A percentile compares a stretch with the other conserved stretches of the same genome.
phyloP scores from a whole-genome alignment of 176 grass and related monocot species.

The Paspalum vaginatum region DNA sequence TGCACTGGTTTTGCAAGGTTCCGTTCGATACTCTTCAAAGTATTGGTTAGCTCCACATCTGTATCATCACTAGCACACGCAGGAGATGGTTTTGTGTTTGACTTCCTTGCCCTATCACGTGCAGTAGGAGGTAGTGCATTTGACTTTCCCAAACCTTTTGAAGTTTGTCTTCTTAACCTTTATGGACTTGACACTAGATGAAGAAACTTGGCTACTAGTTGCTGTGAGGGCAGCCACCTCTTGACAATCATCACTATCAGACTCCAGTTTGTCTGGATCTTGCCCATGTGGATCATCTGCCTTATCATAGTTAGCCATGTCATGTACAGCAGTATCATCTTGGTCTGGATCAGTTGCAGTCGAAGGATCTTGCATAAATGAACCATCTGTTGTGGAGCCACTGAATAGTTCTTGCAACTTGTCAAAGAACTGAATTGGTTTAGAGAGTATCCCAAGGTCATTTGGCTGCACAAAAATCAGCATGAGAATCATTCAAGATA shows the following conservation, averaged over 20 bases:
- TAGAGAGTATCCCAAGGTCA: background rate
- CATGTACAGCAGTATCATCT: background rate
- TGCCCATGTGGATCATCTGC: background rate
- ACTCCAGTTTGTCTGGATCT: background rate
- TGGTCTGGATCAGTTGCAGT: background rate
- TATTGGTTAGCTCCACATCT: background rate
- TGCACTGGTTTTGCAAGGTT: background rate
- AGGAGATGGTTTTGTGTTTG: background rate
- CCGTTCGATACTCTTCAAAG: background rate
- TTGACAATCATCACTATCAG: slow-evolving; percentile 11
- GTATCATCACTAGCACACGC: background rate
- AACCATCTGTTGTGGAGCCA: background rate
- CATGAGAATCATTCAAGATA: background rate
- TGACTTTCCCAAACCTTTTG: background rate
- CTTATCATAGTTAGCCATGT: background rate
- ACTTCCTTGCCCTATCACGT: background rate
- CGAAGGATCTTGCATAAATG: slow-evolving; percentile 11
- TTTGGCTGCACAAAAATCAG: background rate
- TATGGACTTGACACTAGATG: background rate
- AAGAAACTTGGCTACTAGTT: slow-evolving; percentile 6
- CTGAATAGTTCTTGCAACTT: slow-evolving; percentile 8
- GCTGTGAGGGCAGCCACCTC: background rate
- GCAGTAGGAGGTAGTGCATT: background rate
- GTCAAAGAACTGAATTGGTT: background rate
- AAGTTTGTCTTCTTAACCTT: background rate